These are phyloP conservation scores for Angomonas deanei DNA, from an alignment of 208 protist genomes.

Conservation along the genomic window DNA sequence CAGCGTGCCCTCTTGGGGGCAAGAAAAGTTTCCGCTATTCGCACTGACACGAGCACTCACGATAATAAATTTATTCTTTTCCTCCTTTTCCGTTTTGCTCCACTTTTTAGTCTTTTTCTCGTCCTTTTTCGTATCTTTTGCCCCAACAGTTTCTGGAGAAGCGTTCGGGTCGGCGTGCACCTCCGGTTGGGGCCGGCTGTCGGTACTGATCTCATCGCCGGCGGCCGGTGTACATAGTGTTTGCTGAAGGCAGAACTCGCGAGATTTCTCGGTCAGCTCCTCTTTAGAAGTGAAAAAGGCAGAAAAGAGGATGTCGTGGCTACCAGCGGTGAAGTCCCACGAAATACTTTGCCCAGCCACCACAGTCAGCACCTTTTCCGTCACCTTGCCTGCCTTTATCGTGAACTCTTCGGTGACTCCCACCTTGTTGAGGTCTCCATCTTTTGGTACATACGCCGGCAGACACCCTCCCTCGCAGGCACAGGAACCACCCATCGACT, in stretches of 20 bases:
- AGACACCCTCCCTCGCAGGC: conserved; percentile 52
- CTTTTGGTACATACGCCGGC: conserved; percentile 20
- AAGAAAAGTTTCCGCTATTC: conserved; percentile 20
- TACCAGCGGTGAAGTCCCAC: conserved; percentile 25
- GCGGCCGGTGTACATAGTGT: neutral
- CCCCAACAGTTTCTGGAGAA: neutral
- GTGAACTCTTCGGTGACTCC: conserved; percentile 27
- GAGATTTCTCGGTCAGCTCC: neutral
- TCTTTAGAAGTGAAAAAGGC: conserved; percentile 8
- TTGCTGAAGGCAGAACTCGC: neutral
- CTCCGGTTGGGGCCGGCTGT: neutral
- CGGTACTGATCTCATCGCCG: neutral
- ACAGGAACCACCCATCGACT: conserved; percentile 50
- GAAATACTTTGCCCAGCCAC: conserved; percentile 8
- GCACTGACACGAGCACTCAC: conserved; percentile 12
- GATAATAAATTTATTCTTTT: conserved; percentile 2
- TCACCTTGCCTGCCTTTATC: conserved; percentile 35
- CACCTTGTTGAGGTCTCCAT: conserved; percentile 4
- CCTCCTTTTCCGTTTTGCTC: neutral
- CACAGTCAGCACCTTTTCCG: conserved; percentile 8
- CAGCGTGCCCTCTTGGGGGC: conserved; percentile 15
- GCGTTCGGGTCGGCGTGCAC: neutral
- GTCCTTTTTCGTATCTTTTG: neutral
- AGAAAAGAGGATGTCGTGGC: conserved; percentile 21
- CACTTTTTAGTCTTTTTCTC: neutral